Percentiles rank a stretch among this genome's conserved stretches.
Evolutionary conservation across 2,329 filamentous ascomycete species (phyloP).

Genomic region (Hymenoscyphus fructigenus): DNA sequence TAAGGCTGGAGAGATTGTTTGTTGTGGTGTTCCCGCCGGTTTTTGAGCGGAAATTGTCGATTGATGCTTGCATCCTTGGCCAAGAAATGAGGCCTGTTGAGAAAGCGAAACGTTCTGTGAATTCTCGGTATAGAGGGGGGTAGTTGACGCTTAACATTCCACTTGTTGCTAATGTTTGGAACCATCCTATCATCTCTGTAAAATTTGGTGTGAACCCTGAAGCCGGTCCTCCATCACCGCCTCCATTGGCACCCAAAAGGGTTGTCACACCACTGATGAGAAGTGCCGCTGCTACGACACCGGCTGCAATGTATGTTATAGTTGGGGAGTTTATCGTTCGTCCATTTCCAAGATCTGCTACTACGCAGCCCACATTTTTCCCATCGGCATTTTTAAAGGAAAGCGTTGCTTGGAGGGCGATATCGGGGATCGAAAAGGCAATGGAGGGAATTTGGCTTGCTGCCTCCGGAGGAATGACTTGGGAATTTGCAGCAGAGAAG

Average conservation of each 20-base stretch:
- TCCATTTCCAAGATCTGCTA: constrained; percentile 80
- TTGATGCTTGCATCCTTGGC: too few relatives aligned
- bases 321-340: constrained; percentile 74
- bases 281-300: constrained; percentile 81
- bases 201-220: constrained; percentile 72
- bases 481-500: constrained; percentile 71
- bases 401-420: constrained; percentile 81
- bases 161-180: constrained; percentile 90
- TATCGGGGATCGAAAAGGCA: constrained; percentile 86
- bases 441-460: constrained; percentile 78
- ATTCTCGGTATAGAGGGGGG: constrained; percentile 24
- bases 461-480: constrained; percentile 71
- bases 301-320: constrained; percentile 79
- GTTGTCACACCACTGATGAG: constrained; percentile 72
- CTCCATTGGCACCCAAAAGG: constrained; percentile 49
- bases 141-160: constrained; percentile 89
- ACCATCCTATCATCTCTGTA: constrained; percentile 80
- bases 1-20: constrained; percentile 59
- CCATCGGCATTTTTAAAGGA: constrained; percentile 64
- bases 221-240: constrained; percentile 52
- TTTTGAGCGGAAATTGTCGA: too few relatives aligned
- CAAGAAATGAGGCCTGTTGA: too few relatives aligned
- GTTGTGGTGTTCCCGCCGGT: too few relatives aligned
- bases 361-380: constrained; percentile 74
- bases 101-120: too few relatives aligned